Evolutionary conservation across 2,329 filamentous ascomycete genomes (phyloP).

Genomic region (Gnomoniopsis sp.): DNA sequence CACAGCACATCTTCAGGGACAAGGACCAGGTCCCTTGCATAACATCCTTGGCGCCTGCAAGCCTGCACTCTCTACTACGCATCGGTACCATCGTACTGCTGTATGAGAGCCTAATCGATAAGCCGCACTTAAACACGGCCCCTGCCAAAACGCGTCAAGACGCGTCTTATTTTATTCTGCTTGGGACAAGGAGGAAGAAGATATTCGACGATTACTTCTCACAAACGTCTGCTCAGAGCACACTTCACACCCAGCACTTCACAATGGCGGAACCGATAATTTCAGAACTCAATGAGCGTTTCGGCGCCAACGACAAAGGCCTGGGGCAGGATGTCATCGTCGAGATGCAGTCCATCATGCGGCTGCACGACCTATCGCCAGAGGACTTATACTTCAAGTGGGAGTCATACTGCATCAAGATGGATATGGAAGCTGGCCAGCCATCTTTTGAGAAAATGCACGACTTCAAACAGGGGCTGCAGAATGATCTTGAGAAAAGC

Average conservation of each 20-base stretch:
- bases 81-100: too few relatives aligned
- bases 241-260: not conserved
- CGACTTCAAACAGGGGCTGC: conserved; percentile 81
- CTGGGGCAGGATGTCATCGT: conserved; percentile 74
- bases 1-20: not conserved
- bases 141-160: conserved; percentile 4
- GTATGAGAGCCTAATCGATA: not conserved
- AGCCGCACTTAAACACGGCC: not conserved
- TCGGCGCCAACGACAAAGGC: conserved; percentile 54
- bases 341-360: conserved; percentile 83
- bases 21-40: not conserved
- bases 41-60: not conserved
- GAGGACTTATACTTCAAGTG: conserved; percentile 98
- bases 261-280: conserved; percentile 37
- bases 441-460: conserved; percentile 68
- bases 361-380: conserved; percentile 73
- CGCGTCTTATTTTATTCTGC: conserved; percentile 8
- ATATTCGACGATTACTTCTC: not conserved
- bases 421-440: conserved; percentile 76
- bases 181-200: too few relatives aligned
- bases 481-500: conserved; percentile 77
- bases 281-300: conserved; percentile 42
- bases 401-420: conserved; percentile 96
- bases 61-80: too few relatives aligned
- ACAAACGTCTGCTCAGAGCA: not conserved